A percentile compares a stretch with the other conserved stretches of the same genome.
These are phyloP conservation scores for Arthrobotrys musiformis DNA, from an alignment of 2,329 filamentous ascomycete genomes.

Conservation along the genomic window DNA sequence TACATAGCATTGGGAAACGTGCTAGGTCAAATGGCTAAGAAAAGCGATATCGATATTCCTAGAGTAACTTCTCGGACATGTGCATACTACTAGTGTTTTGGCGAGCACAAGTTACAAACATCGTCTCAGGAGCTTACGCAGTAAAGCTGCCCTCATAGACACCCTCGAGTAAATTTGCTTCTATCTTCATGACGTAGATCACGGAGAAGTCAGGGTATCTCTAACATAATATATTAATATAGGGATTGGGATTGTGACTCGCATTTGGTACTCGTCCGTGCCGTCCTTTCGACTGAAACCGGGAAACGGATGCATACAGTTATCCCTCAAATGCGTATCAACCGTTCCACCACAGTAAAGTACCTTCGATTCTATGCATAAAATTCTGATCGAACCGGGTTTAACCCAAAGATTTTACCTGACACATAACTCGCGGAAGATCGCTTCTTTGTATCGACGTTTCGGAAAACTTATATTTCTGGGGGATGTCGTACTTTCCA, in stretches of 20 bases:
- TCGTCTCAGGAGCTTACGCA: background rate
- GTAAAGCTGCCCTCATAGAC: background rate
- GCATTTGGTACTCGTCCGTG: conserved; percentile 36
- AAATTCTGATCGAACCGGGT: background rate
- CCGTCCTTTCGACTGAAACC: conserved; percentile 29
- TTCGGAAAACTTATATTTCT: background rate
- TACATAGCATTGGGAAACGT: background rate
- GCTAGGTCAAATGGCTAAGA: background rate
- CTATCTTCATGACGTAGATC: background rate
- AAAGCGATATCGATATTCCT: background rate
- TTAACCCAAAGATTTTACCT: background rate
- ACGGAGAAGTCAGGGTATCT: background rate
- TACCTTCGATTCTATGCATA: conserved; percentile 22
- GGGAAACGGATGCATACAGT: conserved; percentile 12
- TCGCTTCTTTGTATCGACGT: background rate
- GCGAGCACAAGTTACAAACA: background rate
- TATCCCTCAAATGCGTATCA: background rate
- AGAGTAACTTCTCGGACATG: background rate
- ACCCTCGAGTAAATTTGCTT: background rate
- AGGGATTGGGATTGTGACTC: background rate
- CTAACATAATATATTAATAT: background rate
- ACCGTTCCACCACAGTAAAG: background rate
- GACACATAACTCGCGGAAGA: background rate
- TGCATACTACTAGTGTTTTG: background rate
- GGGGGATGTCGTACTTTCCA: background rate